Conservation (phyloP, 768 basidiomycete genomes). For the Auriscalpium microsporum region DNA sequence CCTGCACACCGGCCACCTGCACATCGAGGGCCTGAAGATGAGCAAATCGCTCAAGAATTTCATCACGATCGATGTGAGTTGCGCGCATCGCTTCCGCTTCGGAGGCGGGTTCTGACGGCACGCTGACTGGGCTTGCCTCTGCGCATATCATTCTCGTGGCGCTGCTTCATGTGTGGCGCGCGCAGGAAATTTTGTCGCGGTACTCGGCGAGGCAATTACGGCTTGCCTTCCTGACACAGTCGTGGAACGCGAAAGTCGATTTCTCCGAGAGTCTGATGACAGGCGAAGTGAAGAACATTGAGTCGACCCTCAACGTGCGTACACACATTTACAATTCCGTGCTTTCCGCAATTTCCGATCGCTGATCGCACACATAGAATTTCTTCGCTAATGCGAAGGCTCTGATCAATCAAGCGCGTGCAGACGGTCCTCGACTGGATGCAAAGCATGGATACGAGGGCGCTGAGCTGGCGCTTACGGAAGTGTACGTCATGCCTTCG, state of each 20-base stretch:
- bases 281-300: constrained; percentile 79
- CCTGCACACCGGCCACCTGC: constrained; percentile 94
- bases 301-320: constrained; percentile 76
- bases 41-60: constrained; percentile 99
- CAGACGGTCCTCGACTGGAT: constrained; percentile 41
- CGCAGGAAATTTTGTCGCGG: constrained; percentile 75
- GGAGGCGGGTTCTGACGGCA: too few species aligned
- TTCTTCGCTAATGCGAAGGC: constrained; percentile 90
- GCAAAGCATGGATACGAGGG: constrained; percentile 58
- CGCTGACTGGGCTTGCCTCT: constrained; percentile 1
- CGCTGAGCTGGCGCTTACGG: constrained; percentile 60
- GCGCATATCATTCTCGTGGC: too few species aligned
- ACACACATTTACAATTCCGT: neutral
- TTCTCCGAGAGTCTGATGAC: constrained; percentile 88
- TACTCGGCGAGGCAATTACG: constrained; percentile 85
- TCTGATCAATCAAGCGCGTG: constrained; percentile 50
- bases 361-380: constrained; percentile 47
- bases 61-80: constrained; percentile 84
- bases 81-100: neutral
- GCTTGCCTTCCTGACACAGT: constrained; percentile 81
- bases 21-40: constrained; percentile 99
- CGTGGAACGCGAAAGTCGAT: constrained; percentile 91
- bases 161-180: too few species aligned
- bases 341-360: neutral
- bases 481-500: constrained; percentile 36